Conservation (phyloP, 1,139 yeast genomes). For the Debaryomyces sp. region DNA sequence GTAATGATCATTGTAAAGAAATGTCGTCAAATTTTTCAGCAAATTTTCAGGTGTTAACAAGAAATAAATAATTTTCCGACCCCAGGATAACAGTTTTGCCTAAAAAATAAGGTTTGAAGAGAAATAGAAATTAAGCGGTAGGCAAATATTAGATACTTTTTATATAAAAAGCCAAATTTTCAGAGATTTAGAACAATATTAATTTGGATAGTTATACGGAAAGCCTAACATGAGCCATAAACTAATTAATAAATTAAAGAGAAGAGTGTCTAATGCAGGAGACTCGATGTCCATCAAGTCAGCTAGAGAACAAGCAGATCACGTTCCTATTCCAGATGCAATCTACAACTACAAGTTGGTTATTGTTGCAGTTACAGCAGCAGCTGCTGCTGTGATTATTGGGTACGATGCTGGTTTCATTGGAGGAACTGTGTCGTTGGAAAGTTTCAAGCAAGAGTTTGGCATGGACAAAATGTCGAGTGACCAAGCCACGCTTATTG, state of each 20-base stretch:
- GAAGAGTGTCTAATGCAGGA: slow-evolving; percentile 11
- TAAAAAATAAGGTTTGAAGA: not conserved
- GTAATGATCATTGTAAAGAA: not conserved
- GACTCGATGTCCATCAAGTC: slow-evolving; percentile 18
- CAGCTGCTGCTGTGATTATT: slow-evolving; percentile 35
- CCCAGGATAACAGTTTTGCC: not conserved
- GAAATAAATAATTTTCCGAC: not conserved
- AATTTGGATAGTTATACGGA: not conserved
- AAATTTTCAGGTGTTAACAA: not conserved
- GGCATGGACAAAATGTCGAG: slow-evolving; percentile 23
- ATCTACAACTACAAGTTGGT: slow-evolving; percentile 25
- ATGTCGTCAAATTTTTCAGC: not conserved
- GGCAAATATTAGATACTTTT: not conserved
- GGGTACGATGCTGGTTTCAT: slow-evolving; percentile 41
- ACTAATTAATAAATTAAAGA: slow-evolving; percentile 6
- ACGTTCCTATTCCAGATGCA: slow-evolving; percentile 22
- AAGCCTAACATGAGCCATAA: not conserved
- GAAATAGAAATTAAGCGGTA: not conserved
- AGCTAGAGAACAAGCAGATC: slow-evolving; percentile 12
- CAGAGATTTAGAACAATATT: not conserved
- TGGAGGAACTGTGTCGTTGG: slow-evolving; percentile 36
- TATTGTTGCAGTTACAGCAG: slow-evolving; percentile 27
- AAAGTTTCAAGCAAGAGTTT: slow-evolving; percentile 30
- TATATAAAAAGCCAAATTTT: not conserved
- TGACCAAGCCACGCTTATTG: slow-evolving; percentile 15